Evolutionary conservation across 1,284 basidiomycete genomes (phyloP).

Genomic region (Bjerkandera adusta): DNA sequence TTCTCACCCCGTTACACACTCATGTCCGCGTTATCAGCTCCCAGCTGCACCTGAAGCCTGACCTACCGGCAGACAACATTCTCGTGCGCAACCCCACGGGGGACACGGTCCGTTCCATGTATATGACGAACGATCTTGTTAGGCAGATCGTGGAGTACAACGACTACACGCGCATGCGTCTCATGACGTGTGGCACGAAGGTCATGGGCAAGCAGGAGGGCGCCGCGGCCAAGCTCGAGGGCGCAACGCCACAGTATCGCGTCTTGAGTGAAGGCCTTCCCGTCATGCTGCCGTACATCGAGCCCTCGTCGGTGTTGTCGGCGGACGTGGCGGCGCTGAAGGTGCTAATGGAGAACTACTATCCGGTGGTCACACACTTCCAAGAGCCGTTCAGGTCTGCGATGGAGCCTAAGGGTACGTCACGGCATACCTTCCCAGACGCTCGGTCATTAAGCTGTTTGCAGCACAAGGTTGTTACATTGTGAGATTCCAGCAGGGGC

Average conservation of each 20-base stretch:
- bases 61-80: constrained; percentile 76
- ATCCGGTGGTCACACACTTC: constrained; percentile 73
- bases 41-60: constrained; percentile 71
- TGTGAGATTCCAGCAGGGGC: constrained; percentile 15
- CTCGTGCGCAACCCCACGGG: constrained; percentile 89
- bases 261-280: constrained; percentile 86
- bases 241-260: constrained; percentile 63
- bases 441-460: neutral
- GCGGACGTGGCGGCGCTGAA: constrained; percentile 62
- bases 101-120: constrained; percentile 79
- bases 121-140: constrained; percentile 86
- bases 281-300: constrained; percentile 79
- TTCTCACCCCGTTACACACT: neutral
- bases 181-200: constrained; percentile 92
- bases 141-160: constrained; percentile 81
- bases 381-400: constrained; percentile 51
- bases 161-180: constrained; percentile 81
- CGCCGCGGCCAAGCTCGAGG: constrained; percentile 30
- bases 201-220: constrained; percentile 71
- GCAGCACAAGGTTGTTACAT: constrained; percentile 14
- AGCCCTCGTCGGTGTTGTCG: constrained; percentile 59
- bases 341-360: constrained; percentile 71
- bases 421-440: constrained; percentile 9
- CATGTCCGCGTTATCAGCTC: constrained; percentile 45
- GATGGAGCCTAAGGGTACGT: constrained; percentile 51